These are phyloP conservation scores for Discostella stelligeroides DNA, from an alignment of 108 stramenopile genomes.

Conservation along the genomic window DNA sequence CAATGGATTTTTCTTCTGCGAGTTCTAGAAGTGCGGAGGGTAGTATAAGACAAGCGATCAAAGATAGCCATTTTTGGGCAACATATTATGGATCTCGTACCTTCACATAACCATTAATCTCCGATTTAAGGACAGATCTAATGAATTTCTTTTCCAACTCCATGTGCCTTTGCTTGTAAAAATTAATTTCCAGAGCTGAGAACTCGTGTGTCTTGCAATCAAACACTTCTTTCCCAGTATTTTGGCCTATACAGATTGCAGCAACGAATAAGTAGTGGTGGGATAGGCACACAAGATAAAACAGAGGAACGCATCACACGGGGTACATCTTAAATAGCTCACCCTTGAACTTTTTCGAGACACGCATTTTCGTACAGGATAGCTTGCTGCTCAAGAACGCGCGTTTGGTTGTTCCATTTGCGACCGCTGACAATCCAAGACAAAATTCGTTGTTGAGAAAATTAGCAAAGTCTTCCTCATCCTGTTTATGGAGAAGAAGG, in stretches of 20 bases:
- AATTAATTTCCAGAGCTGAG: neutral
- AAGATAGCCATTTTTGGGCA: neutral
- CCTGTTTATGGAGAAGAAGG: constrained; percentile 4
- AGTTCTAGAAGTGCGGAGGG: no score
- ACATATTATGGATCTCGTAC: constrained; percentile 8
- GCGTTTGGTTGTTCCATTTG: constrained; percentile 22
- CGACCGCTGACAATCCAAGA: constrained; percentile 21
- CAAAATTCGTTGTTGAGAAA: constrained; percentile 41
- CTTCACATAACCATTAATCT: constrained; percentile 4
- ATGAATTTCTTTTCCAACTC: constrained; percentile 36
- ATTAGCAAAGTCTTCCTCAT: constrained; percentile 35
- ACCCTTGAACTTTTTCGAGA: constrained; percentile 44
- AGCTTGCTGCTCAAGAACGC: constrained; percentile 42
- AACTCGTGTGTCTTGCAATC: neutral
- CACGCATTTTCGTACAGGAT: constrained; percentile 40
- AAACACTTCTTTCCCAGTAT: constrained; percentile 30
- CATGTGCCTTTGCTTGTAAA: constrained; percentile 15
- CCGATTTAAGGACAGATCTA: constrained; percentile 9
- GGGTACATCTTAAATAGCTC: constrained; percentile 6
- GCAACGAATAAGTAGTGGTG: neutral
- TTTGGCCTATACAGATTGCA: constrained; percentile 26
- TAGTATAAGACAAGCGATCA: neutral
- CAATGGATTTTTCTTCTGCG: no score
- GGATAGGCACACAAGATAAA: neutral
- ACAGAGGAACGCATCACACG: neutral